A percentile compares a stretch with the other conserved stretches of the same genome.
Conservation (phyloP, 768 basidiomycete genomes). For the Amanita muscaria region DNA sequence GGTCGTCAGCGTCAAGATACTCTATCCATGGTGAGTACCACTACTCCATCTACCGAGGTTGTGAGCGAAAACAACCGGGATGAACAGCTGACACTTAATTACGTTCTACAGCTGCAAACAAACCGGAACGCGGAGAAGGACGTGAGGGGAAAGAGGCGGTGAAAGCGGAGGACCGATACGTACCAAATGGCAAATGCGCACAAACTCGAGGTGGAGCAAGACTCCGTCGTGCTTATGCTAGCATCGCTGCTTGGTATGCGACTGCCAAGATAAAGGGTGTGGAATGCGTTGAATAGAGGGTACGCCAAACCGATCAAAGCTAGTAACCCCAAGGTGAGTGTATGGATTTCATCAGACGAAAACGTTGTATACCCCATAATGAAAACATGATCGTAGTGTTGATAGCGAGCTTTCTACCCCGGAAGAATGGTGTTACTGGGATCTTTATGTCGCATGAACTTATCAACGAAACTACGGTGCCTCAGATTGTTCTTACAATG, state of each 20-base stretch:
- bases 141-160: too few relatives aligned
- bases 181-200: too few relatives aligned
- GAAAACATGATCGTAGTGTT: slow-evolving; percentile 41
- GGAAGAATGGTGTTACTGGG: slow-evolving; percentile 44
- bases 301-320: slow-evolving; percentile 37
- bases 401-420: slow-evolving; percentile 31
- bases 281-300: slow-evolving; percentile 44
- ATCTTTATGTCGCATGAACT: slow-evolving; percentile 18
- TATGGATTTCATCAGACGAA: background rate
- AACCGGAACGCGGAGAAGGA: too few relatives aligned
- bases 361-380: slow-evolving; percentile 36
- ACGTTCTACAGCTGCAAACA: too few relatives aligned
- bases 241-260: slow-evolving; percentile 20
- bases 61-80: too few relatives aligned
- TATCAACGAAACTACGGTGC: background rate
- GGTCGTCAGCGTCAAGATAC: too few relatives aligned
- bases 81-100: too few relatives aligned
- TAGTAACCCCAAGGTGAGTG: background rate
- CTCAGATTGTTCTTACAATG: slow-evolving; percentile 22
- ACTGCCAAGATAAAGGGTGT: slow-evolving; percentile 37
- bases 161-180: too few relatives aligned
- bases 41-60: too few relatives aligned
- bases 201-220: too few relatives aligned
- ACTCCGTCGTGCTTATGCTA: slow-evolving; percentile 20
- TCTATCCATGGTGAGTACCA: too few relatives aligned